A percentile compares a stretch with the other conserved stretches of the same genome.
Conservation (phyloP, 257 asterid species). For the Solanum tarijense region DNA sequence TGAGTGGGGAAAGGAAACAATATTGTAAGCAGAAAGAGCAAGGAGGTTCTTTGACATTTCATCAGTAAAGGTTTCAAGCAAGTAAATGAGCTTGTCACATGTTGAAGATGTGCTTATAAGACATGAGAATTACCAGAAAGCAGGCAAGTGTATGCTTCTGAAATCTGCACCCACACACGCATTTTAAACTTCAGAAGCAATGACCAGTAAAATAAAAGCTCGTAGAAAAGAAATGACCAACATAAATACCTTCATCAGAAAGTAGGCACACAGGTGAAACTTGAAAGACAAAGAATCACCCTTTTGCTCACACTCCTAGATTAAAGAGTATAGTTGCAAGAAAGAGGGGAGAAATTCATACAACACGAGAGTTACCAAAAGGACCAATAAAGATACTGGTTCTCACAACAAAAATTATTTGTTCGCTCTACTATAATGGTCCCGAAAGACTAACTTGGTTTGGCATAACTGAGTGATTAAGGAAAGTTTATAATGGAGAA, state of each 20-base stretch:
- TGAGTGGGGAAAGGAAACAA: neutral
- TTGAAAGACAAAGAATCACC: neutral
- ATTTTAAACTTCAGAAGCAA: neutral
- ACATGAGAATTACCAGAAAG: conserved; percentile 28
- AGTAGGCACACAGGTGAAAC: neutral
- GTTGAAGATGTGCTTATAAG: neutral
- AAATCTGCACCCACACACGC: conserved; percentile 31
- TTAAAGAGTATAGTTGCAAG: neutral
- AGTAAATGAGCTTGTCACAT: neutral
- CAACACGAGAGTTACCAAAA: neutral
- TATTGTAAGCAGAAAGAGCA: neutral
- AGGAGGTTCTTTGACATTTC: neutral
- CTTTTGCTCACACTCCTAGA: neutral
- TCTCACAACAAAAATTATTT: neutral
- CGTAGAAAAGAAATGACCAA: neutral
- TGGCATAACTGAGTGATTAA: neutral
- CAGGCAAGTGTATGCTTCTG: conserved; percentile 54
- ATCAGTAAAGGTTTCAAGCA: neutral
- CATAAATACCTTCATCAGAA: neutral
- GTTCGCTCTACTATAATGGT: neutral
- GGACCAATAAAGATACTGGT: neutral
- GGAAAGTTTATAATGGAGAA: neutral
- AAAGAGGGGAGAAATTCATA: neutral
- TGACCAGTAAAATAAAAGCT: neutral
- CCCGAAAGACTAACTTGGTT: neutral